A percentile compares a stretch with the other conserved stretches of the same genome.
Conservation (phyloP, 768 basidiomycete species). For the Phlegmacium glaucopus region DNA sequence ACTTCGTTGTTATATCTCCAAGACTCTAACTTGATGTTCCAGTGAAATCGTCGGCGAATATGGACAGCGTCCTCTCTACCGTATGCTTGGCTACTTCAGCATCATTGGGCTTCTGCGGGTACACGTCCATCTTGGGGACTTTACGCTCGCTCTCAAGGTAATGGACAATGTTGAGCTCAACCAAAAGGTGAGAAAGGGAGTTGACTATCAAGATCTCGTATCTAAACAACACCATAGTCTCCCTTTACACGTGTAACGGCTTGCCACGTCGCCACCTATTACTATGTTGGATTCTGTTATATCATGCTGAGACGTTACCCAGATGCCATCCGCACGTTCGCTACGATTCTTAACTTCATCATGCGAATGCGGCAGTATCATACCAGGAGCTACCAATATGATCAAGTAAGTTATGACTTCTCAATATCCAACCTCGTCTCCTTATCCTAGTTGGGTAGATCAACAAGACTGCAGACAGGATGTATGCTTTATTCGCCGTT, state of each 20-base stretch:
- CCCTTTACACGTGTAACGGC: conserved; percentile 94
- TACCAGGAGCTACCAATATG: conserved; percentile 94
- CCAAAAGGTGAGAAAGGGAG: conserved; percentile 61
- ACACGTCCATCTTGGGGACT: conserved; percentile 94
- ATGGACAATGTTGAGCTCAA: conserved; percentile 93
- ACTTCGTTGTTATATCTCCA: not conserved
- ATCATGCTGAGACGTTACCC: conserved; percentile 92
- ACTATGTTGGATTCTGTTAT: conserved; percentile 97
- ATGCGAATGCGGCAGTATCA: conserved; percentile 96
- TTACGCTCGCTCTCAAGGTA: conserved; percentile 89
- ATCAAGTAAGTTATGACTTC: conserved; percentile 56
- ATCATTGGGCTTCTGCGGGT: conserved; percentile 94
- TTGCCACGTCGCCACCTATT: conserved; percentile 93
- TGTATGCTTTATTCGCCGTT: conserved; percentile 95
- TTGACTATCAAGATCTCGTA: not conserved
- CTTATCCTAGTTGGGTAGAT: conserved; percentile 48
- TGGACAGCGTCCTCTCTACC: conserved; percentile 84
- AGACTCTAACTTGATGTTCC: conserved; percentile 2
- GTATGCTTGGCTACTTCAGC: conserved; percentile 96
- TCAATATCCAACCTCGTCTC: not conserved
- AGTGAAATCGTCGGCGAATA: conserved; percentile 91
- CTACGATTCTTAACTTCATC: conserved; percentile 91
- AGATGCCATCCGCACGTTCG: conserved; percentile 93
- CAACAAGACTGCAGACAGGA: conserved; percentile 95
- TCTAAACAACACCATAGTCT: conserved; percentile 40